phyloP scores from a whole-genome alignment of 768 basidiomycete genomes.

The Termitomyces sp. region DNA sequence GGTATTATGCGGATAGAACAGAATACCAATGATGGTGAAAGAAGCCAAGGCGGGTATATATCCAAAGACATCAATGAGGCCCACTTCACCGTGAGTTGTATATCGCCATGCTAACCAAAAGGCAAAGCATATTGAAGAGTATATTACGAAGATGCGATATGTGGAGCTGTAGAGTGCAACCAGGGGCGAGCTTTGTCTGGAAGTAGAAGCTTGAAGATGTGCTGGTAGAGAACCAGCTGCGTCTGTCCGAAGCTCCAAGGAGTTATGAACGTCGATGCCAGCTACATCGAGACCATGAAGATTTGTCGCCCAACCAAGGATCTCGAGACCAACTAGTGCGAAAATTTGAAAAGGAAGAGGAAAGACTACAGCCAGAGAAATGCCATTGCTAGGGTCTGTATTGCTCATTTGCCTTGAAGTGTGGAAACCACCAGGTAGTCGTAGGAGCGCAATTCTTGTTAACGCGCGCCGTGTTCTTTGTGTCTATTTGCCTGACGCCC shows the following conservation, averaged over 20 bases:
- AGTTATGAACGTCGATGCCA: conserved; percentile 67
- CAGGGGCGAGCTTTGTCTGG: conserved; percentile 29
- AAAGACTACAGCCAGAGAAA: conserved; percentile 51
- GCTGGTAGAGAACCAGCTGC: conserved; percentile 19
- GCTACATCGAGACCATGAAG: conserved; percentile 74
- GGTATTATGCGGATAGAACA: conserved; percentile 65
- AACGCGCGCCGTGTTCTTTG: conserved; percentile 10
- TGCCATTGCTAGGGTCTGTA: conserved; percentile 25
- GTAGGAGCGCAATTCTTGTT: neutral
- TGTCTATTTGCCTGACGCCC: neutral
- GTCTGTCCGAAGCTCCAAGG: conserved; percentile 58
- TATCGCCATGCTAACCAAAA: conserved; percentile 69
- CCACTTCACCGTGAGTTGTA: conserved; percentile 49
- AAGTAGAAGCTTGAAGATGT: conserved; percentile 18
- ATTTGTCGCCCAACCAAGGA: conserved; percentile 91
- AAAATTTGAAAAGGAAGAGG: conserved; percentile 93
- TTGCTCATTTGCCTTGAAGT: conserved; percentile 15
- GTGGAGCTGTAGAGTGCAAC: conserved; percentile 48
- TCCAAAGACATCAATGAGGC: conserved; percentile 68
- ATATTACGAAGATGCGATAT: conserved; percentile 64
- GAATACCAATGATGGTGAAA: conserved; percentile 46
- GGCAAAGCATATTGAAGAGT: conserved; percentile 50
- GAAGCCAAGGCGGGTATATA: conserved; percentile 68
- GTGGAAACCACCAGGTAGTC: neutral
- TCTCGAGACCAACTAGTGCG: conserved; percentile 68